Percentiles rank a stretch among this genome's conserved stretches.
Evolutionary conservation across 352 stramenopile species (phyloP).

Genomic region (Globisporangium middletonii): DNA sequence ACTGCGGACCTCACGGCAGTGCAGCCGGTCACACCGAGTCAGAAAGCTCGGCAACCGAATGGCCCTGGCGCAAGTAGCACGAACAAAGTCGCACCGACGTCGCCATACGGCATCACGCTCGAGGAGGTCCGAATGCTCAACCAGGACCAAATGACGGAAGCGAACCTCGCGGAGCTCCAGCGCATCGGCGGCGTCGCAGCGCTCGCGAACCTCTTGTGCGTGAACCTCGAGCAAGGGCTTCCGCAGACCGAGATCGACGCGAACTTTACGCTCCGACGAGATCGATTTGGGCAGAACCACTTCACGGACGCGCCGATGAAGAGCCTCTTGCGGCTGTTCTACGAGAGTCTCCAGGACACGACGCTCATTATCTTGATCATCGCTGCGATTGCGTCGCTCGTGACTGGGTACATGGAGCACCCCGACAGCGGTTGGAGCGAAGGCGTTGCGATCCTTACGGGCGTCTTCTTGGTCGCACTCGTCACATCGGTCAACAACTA

Average conservation of each 20-base stretch:
- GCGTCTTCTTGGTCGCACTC: slow-evolving; percentile 91
- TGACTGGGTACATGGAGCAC: slow-evolving; percentile 75
- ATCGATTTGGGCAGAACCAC: slow-evolving; percentile 53
- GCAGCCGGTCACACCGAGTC: slow-evolving; percentile 17
- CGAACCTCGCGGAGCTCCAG: slow-evolving; percentile 52
- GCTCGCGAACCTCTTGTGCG: slow-evolving; percentile 58
- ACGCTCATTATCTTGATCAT: slow-evolving; percentile 89
- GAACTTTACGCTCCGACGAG: slow-evolving; percentile 41
- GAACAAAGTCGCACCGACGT: slow-evolving; percentile 67
- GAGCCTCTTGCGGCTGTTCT: slow-evolving; percentile 68
- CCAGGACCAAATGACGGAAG: slow-evolving; percentile 78
- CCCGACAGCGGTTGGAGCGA: slow-evolving; percentile 91
- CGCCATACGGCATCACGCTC: slow-evolving; percentile 63
- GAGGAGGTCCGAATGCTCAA: slow-evolving; percentile 68
- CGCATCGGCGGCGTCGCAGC: slow-evolving; percentile 49
- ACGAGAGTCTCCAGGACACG: slow-evolving; percentile 87
- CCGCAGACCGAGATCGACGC: slow-evolving; percentile 53
- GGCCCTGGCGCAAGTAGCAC: slow-evolving; percentile 14
- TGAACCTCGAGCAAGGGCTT: slow-evolving; percentile 62
- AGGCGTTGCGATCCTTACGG: slow-evolving; percentile 91
- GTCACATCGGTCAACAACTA: slow-evolving; percentile 97
- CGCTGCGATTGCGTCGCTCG: slow-evolving; percentile 79
- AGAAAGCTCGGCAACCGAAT: slow-evolving; percentile 22
- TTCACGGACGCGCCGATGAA: slow-evolving; percentile 82
- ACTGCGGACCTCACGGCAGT: slow-evolving; percentile 42